Conservation (phyloP, 805 yeast genomes). For the Lachancea dasiensis region DNA sequence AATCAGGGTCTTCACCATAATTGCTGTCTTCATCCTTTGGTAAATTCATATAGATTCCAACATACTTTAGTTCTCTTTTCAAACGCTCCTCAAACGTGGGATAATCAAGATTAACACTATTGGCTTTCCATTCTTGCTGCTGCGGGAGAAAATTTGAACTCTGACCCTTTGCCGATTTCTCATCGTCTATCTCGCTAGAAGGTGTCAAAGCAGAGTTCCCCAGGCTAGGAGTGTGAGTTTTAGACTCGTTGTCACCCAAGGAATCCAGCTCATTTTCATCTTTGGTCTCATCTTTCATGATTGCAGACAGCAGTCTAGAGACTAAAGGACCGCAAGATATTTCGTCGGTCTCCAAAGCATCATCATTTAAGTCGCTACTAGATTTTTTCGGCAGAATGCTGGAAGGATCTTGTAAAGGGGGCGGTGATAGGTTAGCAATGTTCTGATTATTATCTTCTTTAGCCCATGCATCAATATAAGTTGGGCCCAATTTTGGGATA, state of each 20-base stretch:
- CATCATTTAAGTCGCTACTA: constrained; percentile 48
- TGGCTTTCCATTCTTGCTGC: constrained; percentile 45
- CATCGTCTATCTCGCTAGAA: constrained; percentile 16
- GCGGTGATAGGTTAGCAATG: constrained; percentile 38
- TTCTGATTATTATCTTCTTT: constrained; percentile 62
- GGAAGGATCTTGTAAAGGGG: constrained; percentile 41
- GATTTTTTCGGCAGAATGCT: constrained; percentile 51
- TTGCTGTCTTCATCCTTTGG: constrained; percentile 29
- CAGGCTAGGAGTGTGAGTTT: constrained; percentile 16
- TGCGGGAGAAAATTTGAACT: constrained; percentile 33
- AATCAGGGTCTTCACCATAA: constrained; percentile 38
- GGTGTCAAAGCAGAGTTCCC: constrained; percentile 17
- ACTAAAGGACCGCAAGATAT: constrained; percentile 90
- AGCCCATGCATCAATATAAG: constrained; percentile 80
- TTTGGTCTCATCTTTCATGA: constrained; percentile 37
- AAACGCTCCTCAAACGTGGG: constrained; percentile 79
- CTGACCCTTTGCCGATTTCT: constrained; percentile 12
- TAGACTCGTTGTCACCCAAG: constrained; percentile 23
- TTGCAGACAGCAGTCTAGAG: constrained; percentile 75
- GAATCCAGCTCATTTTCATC: constrained; percentile 25
- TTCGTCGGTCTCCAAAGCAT: constrained; percentile 59
- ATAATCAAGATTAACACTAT: constrained; percentile 54
- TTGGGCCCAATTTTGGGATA: constrained; percentile 80
- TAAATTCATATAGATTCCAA: constrained; percentile 76
- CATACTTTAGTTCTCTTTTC: constrained; percentile 79